phyloP scores from a whole-genome alignment of 2,329 filamentous ascomycete genomes.

The Alternaria sp. region DNA sequence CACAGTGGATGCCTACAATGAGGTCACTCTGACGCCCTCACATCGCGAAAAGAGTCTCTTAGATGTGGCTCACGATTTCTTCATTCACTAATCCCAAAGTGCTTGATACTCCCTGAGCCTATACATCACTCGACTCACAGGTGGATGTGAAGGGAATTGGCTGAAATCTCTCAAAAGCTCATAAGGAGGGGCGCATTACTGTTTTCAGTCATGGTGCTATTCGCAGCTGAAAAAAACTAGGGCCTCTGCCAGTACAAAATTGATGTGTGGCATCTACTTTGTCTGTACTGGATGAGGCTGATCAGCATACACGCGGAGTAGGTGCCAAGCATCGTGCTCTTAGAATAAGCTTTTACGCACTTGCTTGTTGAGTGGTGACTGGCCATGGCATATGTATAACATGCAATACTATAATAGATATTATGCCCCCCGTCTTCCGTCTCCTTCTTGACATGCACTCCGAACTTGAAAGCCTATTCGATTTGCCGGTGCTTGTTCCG shows the following conservation, averaged over 20 bases:
- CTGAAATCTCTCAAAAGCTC: background rate
- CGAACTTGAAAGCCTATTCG: background rate
- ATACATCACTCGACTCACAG: background rate
- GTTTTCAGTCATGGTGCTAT: background rate
- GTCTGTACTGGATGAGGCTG: background rate
- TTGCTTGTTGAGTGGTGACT: constrained; percentile 17
- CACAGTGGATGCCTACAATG: constrained; percentile 24
- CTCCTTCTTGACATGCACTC: background rate
- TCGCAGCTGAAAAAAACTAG: background rate
- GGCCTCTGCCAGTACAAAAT: background rate
- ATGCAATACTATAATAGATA: background rate
- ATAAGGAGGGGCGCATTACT: background rate
- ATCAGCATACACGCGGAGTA: background rate
- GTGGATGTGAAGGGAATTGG: background rate
- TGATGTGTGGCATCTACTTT: background rate
- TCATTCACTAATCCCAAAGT: background rate
- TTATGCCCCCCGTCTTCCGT: background rate
- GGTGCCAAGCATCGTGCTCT: constrained; percentile 19
- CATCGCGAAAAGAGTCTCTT: too few relatives aligned
- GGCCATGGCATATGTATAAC: background rate
- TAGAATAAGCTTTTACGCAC: constrained; percentile 18
- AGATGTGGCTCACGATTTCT: background rate
- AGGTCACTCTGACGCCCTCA: constrained; percentile 20
- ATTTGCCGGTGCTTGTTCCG: background rate
- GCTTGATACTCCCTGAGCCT: background rate